Base-by-base conservation (phyloP, 371 early-diverging fungal species). In the Saksenaea vasiformis region DNA sequence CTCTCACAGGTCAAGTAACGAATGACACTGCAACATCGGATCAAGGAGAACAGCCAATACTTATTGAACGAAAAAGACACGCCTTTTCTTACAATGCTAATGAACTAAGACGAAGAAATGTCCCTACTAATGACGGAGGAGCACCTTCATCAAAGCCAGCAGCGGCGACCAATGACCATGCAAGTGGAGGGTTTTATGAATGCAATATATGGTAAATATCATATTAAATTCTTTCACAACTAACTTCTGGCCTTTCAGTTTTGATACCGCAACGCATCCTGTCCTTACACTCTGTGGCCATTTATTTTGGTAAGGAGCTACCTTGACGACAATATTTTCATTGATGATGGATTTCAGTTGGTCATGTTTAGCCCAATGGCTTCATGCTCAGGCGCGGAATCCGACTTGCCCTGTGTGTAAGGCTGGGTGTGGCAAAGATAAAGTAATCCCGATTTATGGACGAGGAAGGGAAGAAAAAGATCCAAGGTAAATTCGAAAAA, bases 381-480 rank as follows among this genome's bases (percentile, higher is more conserved):
- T 91, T 24, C 86, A 88, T 61, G 76, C 84, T 43, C 86, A 85
- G 61, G 73, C 76, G 19, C 75, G 74, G 56, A 89, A 88, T 64
- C 89, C 90, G 19, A 81, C 87, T 0, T 91, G 91, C 60, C 91
- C 91, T 1, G 90, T 91, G 13, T 91, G 91, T 68, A 90, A 91
- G 68, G 91, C 90, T 5, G 90, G 90, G 31, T 90, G 91, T 70
- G 87, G 86, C 15, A 82, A 87, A 66, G 90, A 90, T 47, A 90
- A 90, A 64, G 90, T 91, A n/a, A 90, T 91, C 39, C 91, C 91
- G 1, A 82, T 91, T 47, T 91, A 91, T 68, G 91, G 91, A 38
- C 85, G 91, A 35, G 91, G 91, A 22, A 82, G 78, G 63, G 90
- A 91, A 65, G 85, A 82, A 57, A 80, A 80, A 62, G 91, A 90